Evolutionary conservation across 208 protist species (phyloP), one percentile per base, ranked within the genome.

Genomic region (Phytomonas sp.): DNA sequence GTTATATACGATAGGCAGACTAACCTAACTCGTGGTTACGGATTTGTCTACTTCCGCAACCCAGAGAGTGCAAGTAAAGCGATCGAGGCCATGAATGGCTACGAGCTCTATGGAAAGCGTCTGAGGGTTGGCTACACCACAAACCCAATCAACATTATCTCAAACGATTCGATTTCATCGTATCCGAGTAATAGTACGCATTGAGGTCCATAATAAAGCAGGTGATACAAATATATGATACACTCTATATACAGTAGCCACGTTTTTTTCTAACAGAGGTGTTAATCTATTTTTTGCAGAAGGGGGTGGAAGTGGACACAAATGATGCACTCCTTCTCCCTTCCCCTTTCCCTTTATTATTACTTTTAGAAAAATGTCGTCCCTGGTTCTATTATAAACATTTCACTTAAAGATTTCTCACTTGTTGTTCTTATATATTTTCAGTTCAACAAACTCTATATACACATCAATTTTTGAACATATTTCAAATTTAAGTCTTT

Each of bases 1-100:
- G 79, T 93, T 65, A 91, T 93, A 46, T 87, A 88, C 71, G 87
- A 93, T 56, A 76, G 80, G 29, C 82, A 88, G 67, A 93, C 87
- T 2, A 79, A 75, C 43, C 75, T 87, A 63, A 67, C 84, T 26
- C 78, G 81, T 51, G 87, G 87, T 11, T 93, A 87, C 67, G 87
- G 87, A 4, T 93, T 93, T 71, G 87, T 93, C 13, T 93, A 91
- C 68, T 93, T 88, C 73, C 76, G 71, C 34, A 64, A 88, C 59
- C 77, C 77, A 3, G 79, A 90, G 30, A 79, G 79, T 66, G 84
- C 87, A 5, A 80, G 79, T 62, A 76, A 80, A 59, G 84, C 87
- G 2, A 72, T 91, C 8, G 80, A 83, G 33, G 73, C 51, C 31
- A 85, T 93, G 83, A 89, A 87, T 68, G 84, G 87, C 3, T 84